phyloP scores from a whole-genome alignment of 768 basidiomycete species.

The Coprinellus aureogranulatus region DNA sequence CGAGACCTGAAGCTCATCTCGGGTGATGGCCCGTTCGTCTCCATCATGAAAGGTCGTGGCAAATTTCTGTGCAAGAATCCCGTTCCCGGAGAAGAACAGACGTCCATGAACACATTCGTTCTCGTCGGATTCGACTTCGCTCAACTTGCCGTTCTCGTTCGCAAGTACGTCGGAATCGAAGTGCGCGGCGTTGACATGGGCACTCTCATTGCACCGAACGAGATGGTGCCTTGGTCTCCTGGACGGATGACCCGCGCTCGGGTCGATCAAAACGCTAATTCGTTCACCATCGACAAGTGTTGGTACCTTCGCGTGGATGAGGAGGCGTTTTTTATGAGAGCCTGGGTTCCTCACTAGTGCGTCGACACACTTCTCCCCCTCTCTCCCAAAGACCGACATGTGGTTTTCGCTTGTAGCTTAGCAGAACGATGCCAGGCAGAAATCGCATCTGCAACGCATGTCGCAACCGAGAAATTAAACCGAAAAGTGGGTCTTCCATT shows the following conservation, averaged over 20 bases:
- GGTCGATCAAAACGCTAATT: conserved; percentile 12
- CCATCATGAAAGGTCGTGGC: conserved; percentile 4
- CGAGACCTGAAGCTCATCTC: not conserved
- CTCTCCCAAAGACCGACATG: not conserved
- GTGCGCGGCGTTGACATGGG: conserved; percentile 39
- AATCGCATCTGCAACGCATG: not conserved
- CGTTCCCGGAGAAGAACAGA: not conserved
- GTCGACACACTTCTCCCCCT: conserved; percentile 4
- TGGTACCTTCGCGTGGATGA: conserved; percentile 21
- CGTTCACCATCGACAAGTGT: conserved; percentile 24
- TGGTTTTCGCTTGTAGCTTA: conserved; percentile 20
- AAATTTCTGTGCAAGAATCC: not conserved
- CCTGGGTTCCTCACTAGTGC: conserved; percentile 39
- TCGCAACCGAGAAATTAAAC: not conserved
- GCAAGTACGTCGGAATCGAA: conserved; percentile 21
- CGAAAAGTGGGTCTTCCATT: not conserved
- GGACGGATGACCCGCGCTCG: conserved; percentile 21
- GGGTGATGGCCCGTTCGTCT: not conserved
- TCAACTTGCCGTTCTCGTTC: conserved; percentile 30
- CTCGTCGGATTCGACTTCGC: conserved; percentile 39
- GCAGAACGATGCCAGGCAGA: conserved; percentile 11
- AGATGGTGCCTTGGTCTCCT: conserved; percentile 21
- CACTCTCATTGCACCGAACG: conserved; percentile 21
- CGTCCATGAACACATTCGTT: conserved; percentile 2
- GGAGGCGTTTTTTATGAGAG: conserved; percentile 32